These are phyloP conservation scores for Daldinia sp. DNA, from an alignment of 2,329 filamentous ascomycete species.

Conservation along the genomic window DNA sequence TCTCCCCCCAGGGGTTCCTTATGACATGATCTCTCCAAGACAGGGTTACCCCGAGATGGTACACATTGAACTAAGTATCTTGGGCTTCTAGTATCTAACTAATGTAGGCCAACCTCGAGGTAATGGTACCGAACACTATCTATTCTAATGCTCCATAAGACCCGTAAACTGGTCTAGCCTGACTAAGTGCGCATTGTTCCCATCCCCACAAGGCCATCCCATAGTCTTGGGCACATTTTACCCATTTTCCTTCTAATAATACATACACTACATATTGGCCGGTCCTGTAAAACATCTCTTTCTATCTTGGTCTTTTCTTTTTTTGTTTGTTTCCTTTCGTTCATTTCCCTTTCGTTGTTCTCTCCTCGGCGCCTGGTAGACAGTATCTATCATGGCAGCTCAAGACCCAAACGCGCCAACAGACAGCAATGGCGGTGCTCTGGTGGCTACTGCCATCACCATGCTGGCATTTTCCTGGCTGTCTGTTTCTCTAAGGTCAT, in stretches of 20 bases:
- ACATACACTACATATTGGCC: constrained; percentile 30
- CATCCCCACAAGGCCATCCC: constrained; percentile 33
- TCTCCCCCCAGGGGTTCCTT: constrained; percentile 6
- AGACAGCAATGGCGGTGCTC: constrained; percentile 50
- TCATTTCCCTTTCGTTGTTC: constrained; percentile 33
- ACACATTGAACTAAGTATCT: constrained; percentile 28
- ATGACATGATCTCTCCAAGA: constrained; percentile 18
- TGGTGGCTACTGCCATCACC: constrained; percentile 53
- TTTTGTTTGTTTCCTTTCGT: constrained; percentile 29
- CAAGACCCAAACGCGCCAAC: constrained; percentile 51
- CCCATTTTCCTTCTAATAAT: constrained; percentile 9
- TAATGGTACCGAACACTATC: constrained; percentile 12
- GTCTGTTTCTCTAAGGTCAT: constrained; percentile 48
- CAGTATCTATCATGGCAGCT: constrained; percentile 47
- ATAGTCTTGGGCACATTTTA: constrained; percentile 25
- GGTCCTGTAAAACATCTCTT: constrained; percentile 22
- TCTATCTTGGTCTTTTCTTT: constrained; percentile 25
- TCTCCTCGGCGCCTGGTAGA: constrained; percentile 43
- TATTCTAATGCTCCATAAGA: constrained; percentile 27
- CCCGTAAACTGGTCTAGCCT: constrained; percentile 23
- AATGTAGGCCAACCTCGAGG: neutral
- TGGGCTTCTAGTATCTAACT: neutral
- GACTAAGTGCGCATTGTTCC: constrained; percentile 22
- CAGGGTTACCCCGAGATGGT: constrained; percentile 36
- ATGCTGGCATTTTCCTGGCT: constrained; percentile 53